Conservation (phyloP, 495 filamentous ascomycete species). For the Aspergillus cavernicola region DNA sequence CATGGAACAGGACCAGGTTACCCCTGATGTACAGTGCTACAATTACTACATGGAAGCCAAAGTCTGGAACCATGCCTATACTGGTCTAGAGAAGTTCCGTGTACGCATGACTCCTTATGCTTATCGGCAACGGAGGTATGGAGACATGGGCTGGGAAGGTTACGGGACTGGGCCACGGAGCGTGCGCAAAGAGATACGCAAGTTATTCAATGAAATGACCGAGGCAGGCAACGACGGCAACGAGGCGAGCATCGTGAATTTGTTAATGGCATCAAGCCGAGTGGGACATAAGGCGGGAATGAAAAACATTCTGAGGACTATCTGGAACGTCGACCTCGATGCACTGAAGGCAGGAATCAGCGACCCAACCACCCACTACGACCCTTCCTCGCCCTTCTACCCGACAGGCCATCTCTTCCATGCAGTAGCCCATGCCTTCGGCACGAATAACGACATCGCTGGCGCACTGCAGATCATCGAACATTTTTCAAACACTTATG, state of each 20-base stretch:
- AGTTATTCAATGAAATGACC: slow-evolving; percentile 51
- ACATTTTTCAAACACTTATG: slow-evolving; percentile 53
- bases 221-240: slow-evolving; percentile 41
- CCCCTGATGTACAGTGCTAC: slow-evolving; percentile 52
- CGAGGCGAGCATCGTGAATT: slow-evolving; percentile 51
- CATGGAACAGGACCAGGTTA: slow-evolving; percentile 35
- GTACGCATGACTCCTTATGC: slow-evolving; percentile 38
- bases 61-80: slow-evolving; percentile 38
- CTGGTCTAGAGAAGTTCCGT: slow-evolving; percentile 34
- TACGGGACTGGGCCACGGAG: slow-evolving; percentile 31
- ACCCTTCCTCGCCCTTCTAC: slow-evolving; percentile 48
- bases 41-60: slow-evolving; percentile 52
- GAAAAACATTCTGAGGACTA: slow-evolving; percentile 44
- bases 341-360: slow-evolving; percentile 24
- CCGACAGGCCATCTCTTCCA: slow-evolving; percentile 53
- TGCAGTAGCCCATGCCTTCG: slow-evolving; percentile 56
- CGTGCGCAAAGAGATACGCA: slow-evolving; percentile 31
- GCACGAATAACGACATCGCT: slow-evolving; percentile 52
- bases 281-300: slow-evolving; percentile 50
- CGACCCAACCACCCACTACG: slow-evolving; percentile 28
- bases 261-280: slow-evolving; percentile 54
- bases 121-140: slow-evolving; percentile 27
- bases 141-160: slow-evolving; percentile 26
- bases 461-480: slow-evolving; percentile 52
- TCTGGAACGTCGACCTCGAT: slow-evolving; percentile 58